Percentiles rank a stretch among this genome's conserved stretches.
Evolutionary conservation across 345 rosid genomes (phyloP).

Genomic region (Citrus hindsii): DNA sequence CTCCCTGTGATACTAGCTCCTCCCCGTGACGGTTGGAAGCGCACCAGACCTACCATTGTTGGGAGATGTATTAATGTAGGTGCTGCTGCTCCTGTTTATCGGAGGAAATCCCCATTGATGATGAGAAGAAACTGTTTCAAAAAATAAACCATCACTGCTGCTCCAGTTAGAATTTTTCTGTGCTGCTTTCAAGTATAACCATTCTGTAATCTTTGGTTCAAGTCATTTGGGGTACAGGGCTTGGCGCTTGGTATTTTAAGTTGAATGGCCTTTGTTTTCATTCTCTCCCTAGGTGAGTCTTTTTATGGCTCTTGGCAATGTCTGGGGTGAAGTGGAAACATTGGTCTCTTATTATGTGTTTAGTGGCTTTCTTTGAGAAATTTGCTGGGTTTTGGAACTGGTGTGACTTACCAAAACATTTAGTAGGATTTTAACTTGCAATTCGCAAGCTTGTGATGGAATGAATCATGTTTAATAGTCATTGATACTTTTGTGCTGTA

Average conservation of each 20-base stretch:
- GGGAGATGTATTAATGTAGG: constrained; percentile 19
- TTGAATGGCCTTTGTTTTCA: constrained; percentile 28
- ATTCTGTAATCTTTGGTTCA: not conserved
- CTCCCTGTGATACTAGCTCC: constrained; percentile 43
- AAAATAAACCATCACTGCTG: too few relatives aligned
- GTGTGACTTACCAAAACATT: too few relatives aligned
- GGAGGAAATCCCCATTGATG: not conserved
- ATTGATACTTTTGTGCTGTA: too few relatives aligned
- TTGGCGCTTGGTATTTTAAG: not conserved
- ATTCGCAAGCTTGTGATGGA: too few relatives aligned
- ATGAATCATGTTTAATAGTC: too few relatives aligned
- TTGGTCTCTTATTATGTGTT: not conserved
- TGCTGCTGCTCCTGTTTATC: not conserved
- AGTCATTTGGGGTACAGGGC: not conserved
- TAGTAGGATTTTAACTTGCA: too few relatives aligned
- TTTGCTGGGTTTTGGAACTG: too few relatives aligned
- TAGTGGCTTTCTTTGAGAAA: too few relatives aligned
- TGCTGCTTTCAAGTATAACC: not conserved
- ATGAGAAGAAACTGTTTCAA: not conserved
- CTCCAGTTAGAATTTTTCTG: too few relatives aligned
- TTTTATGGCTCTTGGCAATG: not conserved
- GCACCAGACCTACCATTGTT: not conserved
- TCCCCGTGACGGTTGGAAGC: constrained; percentile 33
- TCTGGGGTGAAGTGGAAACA: constrained; percentile 52
- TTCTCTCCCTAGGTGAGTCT: constrained; percentile 27